Base-by-base conservation (phyloP, 495 filamentous ascomycete species). In the Xylaria intraflava region DNA sequence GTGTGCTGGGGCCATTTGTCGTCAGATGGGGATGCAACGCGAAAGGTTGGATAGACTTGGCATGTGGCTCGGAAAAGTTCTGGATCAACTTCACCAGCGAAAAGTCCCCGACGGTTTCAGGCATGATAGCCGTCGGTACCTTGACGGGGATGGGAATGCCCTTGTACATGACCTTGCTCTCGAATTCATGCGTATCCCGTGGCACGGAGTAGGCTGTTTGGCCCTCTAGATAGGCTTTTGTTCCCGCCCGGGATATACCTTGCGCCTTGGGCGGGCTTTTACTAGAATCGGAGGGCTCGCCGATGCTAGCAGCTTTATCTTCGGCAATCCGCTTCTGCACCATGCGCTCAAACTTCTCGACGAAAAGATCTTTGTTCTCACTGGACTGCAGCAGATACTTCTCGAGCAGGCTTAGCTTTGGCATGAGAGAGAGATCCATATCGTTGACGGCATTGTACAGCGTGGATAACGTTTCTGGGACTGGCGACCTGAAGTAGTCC, bases 311-410 rank as follows among this genome's bases (percentile, higher is more conserved):
- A 5, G 67, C 65, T 38, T 67, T 62, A 62, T 83, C 72, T 67
- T 82, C 65, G 59, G 77, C 52, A 69, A 84, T 72, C 53, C 81
- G 72, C 49, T 70, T 76, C 56, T 90, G 83, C 31, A 94, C 85
- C 86, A 97, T 95, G 58, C 86, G 83, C 64, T 96, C 89, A 57
- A 99, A 99, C 64, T 97, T 97, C 59, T 97, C 94, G 29, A 95
- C 80, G 62, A 99, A 99, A 61, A 99, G 83, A 64, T 97, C 93
- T 62, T 95, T 95, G 55, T 87, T 87, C 58, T 95, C 90, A 68
- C 86, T 95, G 9, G 87, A 80, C 61, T 95, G 91, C 22, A 99
- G 69, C 30, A 99, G 88, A 58, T 86, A 79, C 31, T 87, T 79
- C 70, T 99, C 93, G 11, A 96, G 79, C 22, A 86, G 73, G 29